Evolutionary conservation across 257 asterid species (phyloP).

Genomic region (Striga asiatica): DNA sequence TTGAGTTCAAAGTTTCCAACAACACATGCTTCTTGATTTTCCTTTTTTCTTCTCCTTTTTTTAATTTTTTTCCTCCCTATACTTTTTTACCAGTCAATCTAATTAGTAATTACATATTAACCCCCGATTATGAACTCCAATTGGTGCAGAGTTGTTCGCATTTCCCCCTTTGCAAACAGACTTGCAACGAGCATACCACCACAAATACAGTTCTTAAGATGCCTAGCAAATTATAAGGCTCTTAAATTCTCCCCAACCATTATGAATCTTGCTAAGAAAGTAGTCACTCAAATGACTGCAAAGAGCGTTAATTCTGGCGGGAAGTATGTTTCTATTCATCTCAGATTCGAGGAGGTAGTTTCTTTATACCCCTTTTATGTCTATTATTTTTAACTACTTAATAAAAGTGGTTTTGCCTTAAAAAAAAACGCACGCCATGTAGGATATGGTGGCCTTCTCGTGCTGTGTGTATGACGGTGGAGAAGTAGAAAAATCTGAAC

Average conservation of each 20-base stretch:
- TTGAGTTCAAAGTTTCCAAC: too few relatives aligned
- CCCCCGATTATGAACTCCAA: too few relatives aligned
- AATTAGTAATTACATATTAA: background rate
- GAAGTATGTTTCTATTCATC: conserved; percentile 72
- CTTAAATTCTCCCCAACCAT: conserved; percentile 68
- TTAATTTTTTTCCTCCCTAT: too few relatives aligned
- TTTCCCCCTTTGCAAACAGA: conserved; percentile 84
- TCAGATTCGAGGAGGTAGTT: conserved; percentile 75
- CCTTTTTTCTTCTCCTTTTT: too few relatives aligned
- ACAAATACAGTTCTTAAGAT: conserved; percentile 58
- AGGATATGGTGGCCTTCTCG: conserved; percentile 97
- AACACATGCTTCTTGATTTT: too few relatives aligned
- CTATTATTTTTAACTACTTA: background rate
- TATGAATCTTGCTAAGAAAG: conserved; percentile 34
- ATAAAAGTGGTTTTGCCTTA: conserved; percentile 1
- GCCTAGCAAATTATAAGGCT: conserved; percentile 70
- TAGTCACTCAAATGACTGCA: conserved; percentile 50
- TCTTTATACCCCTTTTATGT: background rate
- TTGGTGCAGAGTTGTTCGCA: conserved; percentile 59
- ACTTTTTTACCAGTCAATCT: background rate
- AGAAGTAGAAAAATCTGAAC: conserved; percentile 44
- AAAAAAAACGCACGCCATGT: too few relatives aligned
- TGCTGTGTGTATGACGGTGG: conserved; percentile 76
- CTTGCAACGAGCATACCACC: conserved; percentile 62
- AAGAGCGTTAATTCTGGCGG: conserved; percentile 52